Evolutionary conservation across 2,329 filamentous ascomycete species (phyloP).

Genomic region (Alternaria dauci): DNA sequence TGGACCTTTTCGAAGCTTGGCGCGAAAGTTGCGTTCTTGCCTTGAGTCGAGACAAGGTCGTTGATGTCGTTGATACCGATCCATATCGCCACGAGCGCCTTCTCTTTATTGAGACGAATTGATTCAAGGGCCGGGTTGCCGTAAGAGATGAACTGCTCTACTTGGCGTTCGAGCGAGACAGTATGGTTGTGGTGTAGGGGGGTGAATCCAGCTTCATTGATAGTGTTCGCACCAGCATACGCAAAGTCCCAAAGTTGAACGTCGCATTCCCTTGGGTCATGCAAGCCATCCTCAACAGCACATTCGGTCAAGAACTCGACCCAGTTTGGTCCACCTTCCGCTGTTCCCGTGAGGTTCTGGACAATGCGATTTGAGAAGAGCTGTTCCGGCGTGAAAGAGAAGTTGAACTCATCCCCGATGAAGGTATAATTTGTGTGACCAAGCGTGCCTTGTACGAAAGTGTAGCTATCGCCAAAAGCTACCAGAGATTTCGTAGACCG

Average conservation of each 20-base stretch:
- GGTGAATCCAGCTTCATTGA: conserved; percentile 47
- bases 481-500: conserved; percentile 39
- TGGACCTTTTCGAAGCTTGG: conserved; percentile 57
- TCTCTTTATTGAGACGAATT: conserved; percentile 41
- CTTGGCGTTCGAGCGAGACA: conserved; percentile 60
- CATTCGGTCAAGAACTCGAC: conserved; percentile 63
- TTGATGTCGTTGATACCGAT: conserved; percentile 67
- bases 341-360: conserved; percentile 58
- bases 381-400: conserved; percentile 55
- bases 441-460: conserved; percentile 63
- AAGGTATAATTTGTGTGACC: conserved; percentile 63
- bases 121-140: conserved; percentile 53
- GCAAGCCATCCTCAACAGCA: conserved; percentile 56
- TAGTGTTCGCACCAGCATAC: conserved; percentile 63
- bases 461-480: conserved; percentile 62
- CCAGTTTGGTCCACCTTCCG: conserved; percentile 65
- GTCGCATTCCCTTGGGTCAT: conserved; percentile 55
- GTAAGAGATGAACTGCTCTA: conserved; percentile 58
- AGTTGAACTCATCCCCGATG: conserved; percentile 62
- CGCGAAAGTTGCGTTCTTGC: conserved; percentile 55
- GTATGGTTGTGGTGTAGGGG: conserved; percentile 63
- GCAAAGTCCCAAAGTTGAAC: conserved; percentile 65
- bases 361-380: conserved; percentile 61
- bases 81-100: conserved; percentile 61
- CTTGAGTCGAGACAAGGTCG: conserved; percentile 54